Base-by-base conservation (phyloP, 306 rosid species). In the Quillaja saponaria region DNA sequence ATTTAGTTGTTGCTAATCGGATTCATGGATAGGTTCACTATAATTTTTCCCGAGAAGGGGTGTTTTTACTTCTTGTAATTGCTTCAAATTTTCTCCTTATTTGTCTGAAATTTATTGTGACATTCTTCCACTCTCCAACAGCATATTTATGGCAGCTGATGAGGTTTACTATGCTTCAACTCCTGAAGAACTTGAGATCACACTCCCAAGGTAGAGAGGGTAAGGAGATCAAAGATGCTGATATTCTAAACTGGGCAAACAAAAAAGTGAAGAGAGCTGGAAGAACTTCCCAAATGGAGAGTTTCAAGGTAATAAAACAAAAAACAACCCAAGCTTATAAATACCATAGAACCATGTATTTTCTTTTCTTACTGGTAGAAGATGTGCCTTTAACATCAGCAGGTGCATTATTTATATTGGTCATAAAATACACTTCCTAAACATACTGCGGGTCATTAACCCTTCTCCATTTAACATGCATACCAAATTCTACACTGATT, bases 61-160 rank as follows among this genome's bases (percentile, higher is more conserved):
- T 55, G 10, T 64, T 34, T 16, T 49, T 41, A 33, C 49, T 33
- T 9, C 13, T 49, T 56, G 40, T 34, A 11, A 63, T 42, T 42
- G 13, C 11, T 42, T 13, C 13, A 13, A 3, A 11, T 12, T 42
- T 13, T 39, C 21, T 51, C 6, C 6, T 7, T 39, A 8, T 7
- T 39, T 39, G 44, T 8, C 13, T 39, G 4, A 39, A 39, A 12
- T 37, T 37, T 37, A 39, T 39, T 39, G 5, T 39, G 5, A 39
- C 55, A 52, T 54, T 59, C 56, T 7, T 39, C 76, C 13, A 28
- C 49, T 45, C 63, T 61, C 62, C 64, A 38, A 18, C 96, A 94
- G 97, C 99, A 37, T 94, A 47, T 78, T 62, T 94, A 72, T 94
- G 99, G 99, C 99, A 94, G 81, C 81, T 89, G 78, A 89, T 94